Base-by-base conservation (phyloP, 352 stramenopile genomes). In the Globisporangium rhizosaccharum region DNA sequence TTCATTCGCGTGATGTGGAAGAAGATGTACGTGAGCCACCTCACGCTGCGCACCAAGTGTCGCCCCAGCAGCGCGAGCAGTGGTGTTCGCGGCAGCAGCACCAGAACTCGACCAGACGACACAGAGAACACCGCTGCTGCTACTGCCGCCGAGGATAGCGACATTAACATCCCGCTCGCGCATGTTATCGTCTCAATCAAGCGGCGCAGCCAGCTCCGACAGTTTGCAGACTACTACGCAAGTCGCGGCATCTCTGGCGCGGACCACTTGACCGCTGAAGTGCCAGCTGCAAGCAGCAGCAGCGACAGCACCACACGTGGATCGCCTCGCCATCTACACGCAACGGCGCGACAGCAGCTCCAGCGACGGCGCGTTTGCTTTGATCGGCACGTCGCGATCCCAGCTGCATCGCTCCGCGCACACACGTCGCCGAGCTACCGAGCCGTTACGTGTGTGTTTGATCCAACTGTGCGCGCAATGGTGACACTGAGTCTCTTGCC, bases 131-230 rank as follows among this genome's bases (percentile, higher is more conserved):
- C 53, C 26, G 5, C 46, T 4, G 20, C 5, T 51, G 20, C 23
- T 26, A 17, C 20, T 17, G n/a, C 17, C 8, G 23, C 9, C 18
- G 18, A 26, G 8, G 10, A 36, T 10, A 36, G 46, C 15, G 63
- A 63, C 10, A 70, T 85, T 52, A 86, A 86, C 50, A 73, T 88
- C 12, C 78, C 80, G 12, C 58, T 90, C 3, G 65, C 78, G 3
- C 80, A 90, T 17, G 76, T 90, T 15, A 84, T 90, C 49, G 73
- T 88, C 14, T 85, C 74, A 12, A 79, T 90, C 62, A 88, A 90
- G 57, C 77, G 80, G 0, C 74, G 80, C 7, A 65, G 67, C 12
- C 80, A 90, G 52, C 67, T 90, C 56, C 72, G 79, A 53, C 74
- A 88, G 50, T 90, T 90, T 49, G 76, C 80, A 10, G 70, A 67